These are phyloP conservation scores for Hsuehochloa calcarea DNA, from an alignment of 176 grass and related monocot species.

Conservation along the genomic window DNA sequence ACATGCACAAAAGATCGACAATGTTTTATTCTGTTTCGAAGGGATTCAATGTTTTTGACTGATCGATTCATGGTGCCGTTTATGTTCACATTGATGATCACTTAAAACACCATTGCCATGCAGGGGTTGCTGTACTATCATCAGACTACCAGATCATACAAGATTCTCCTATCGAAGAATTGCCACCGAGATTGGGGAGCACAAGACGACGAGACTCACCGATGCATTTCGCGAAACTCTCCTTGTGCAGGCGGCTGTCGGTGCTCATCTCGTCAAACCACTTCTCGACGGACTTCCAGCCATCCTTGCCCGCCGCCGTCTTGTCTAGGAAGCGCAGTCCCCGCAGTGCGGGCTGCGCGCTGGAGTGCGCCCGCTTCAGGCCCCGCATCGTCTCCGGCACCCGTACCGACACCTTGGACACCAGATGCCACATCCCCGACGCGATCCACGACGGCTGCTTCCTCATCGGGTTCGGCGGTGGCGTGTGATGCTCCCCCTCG, in stretches of 20 bases:
- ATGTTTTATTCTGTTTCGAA: not conserved
- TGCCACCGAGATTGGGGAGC: not conserved
- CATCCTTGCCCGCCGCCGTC: constrained; percentile 56
- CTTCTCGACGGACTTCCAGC: constrained; percentile 81
- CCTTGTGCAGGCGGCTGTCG: constrained; percentile 47
- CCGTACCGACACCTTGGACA: constrained; percentile 42
- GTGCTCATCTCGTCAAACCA: constrained; percentile 64
- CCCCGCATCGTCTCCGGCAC: constrained; percentile 41
- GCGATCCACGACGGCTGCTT: constrained; percentile 58
- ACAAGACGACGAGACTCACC: constrained; percentile 39
- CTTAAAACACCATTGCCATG: not conserved
- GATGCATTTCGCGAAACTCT: constrained; percentile 83
- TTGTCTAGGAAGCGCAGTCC: constrained; percentile 77
- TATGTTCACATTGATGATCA: not conserved
- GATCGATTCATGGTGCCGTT: not conserved
- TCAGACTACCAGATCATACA: not conserved
- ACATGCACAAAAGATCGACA: not conserved
- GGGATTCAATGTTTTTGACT: not conserved
- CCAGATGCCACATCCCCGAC: constrained; percentile 40
- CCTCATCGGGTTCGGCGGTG: not conserved
- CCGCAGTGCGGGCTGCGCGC: constrained; percentile 49
- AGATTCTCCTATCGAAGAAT: not conserved
- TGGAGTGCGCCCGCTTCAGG: constrained; percentile 45
- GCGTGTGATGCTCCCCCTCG: not conserved
- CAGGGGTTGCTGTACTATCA: not conserved